Percentiles rank a stretch among this genome's conserved stretches.
Evolutionary conservation across 305 asterid species (phyloP).

Genomic region (Striga hermonthica): DNA sequence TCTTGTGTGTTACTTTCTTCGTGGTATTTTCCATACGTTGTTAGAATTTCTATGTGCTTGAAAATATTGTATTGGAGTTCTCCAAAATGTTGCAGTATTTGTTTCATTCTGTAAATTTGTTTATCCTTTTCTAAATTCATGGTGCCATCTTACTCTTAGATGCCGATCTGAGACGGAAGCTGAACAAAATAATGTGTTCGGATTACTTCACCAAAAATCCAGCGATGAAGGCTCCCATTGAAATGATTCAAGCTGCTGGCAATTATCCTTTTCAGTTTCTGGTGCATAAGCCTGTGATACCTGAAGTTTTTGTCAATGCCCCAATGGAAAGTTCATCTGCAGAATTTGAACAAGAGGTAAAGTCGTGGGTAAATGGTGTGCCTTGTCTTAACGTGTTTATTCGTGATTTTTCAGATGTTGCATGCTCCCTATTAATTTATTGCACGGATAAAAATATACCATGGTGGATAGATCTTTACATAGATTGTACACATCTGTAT

Average conservation of each 20-base stretch:
- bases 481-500: too few species aligned
- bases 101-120: not conserved
- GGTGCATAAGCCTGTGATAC: conserved; percentile 36
- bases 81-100: conserved; percentile 1
- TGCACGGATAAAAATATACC: too few species aligned
- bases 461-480: too few species aligned
- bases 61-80: conserved; percentile 3
- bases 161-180: conserved; percentile 56
- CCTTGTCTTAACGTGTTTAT: conserved; percentile 3
- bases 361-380: not conserved
- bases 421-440: not conserved
- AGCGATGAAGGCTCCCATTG: conserved; percentile 50
- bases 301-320: conserved; percentile 30
- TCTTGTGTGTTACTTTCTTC: conserved; percentile 2
- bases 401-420: conserved; percentile 4
- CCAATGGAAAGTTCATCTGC: conserved; percentile 35
- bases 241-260: conserved; percentile 53
- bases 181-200: conserved; percentile 63
- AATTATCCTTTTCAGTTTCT: conserved; percentile 48
- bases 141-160: conserved; percentile 36
- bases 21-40: not conserved
- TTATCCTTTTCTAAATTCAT: conserved; percentile 14
- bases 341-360: conserved; percentile 52
- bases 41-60: not conserved
- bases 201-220: conserved; percentile 56